Evolutionary conservation across 106 monocot species (phyloP), one percentile per base, ranked within the genome.

Genomic region (Dendrobium huoshanense): DNA sequence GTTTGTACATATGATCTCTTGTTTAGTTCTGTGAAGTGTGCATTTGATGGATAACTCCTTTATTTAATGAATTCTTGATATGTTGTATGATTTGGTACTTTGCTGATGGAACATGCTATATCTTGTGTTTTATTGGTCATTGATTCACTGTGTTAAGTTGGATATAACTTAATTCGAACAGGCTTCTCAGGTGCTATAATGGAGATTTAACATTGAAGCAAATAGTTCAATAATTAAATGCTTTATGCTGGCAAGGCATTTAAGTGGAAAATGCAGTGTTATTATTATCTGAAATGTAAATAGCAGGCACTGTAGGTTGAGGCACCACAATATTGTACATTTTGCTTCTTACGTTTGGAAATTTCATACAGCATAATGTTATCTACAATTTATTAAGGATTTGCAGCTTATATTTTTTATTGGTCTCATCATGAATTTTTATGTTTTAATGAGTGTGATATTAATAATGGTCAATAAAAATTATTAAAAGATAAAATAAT

Each of bases 1-100:
- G 98, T 98, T 77, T 49, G 92, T 88, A n/a, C 45, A 43, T 15
- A 76, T 76, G 13, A 47, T 49, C 74, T 42, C 19, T 19, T 74
- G 42, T 15, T 74, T 25, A 76, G n/a, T 49, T 76, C 49, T 47
- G 49, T 49, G 13, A 76, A 22, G 27, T 76, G 51, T 24, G 27
- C 45, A 76, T 51, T 24, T 48, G 22, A 22, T 37, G 11, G 40
- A 72, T 43, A 20, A 44, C 45, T 44, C 18, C 7, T 41, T 74
- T 74, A 33, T 43, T 44, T 74, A n/a, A 74, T 44, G 13, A 74
- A 74, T 51, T 51, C n/a, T n/a, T 22, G 61, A 19, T 61, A 13
- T 61, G 61, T 61, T 22, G 22, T 22, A 7, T 61, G 61, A 61
- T 61, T 61, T 61, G 61, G 22, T 6, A 19, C 20, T 61, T 61